Percentiles rank a stretch among this genome's conserved stretches.
Conservation (phyloP, 2,329 filamentous ascomycete genomes). For the Alternaria metachromatica region DNA sequence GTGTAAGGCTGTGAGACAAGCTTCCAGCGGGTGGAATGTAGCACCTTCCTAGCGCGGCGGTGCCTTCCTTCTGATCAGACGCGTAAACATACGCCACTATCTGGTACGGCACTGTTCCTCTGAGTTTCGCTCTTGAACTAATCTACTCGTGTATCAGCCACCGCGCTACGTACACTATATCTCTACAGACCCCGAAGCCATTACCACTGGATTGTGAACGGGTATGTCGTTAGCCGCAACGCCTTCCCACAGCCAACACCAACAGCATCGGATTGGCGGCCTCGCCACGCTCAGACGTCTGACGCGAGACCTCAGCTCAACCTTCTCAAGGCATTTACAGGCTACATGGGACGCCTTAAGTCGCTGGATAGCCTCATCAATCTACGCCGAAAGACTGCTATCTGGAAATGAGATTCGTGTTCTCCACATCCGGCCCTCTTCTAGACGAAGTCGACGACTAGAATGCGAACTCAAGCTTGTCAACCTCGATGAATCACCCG, state of each 20-base stretch:
- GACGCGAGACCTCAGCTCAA: background rate
- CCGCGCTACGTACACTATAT: no score
- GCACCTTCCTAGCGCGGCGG: background rate
- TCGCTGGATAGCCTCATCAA: background rate
- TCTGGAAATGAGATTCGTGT: background rate
- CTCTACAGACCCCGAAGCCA: no score
- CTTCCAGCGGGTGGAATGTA: no score
- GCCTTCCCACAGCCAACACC: no score
- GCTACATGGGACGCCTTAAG: background rate
- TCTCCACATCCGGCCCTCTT: background rate
- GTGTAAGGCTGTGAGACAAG: background rate
- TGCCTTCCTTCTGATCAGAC: background rate
- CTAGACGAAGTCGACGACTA: fast-evolving
- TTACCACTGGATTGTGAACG: background rate
- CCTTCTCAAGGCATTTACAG: background rate
- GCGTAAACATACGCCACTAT: no score
- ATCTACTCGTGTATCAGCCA: no score
- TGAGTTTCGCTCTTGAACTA: no score
- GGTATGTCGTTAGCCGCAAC: fast-evolving
- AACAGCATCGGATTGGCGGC: background rate
- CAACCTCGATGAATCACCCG: background rate
- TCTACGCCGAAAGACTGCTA: background rate
- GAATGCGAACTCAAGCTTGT: background rate
- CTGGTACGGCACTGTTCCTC: no score
- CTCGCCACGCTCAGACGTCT: background rate